Evolutionary conservation across 129 eudicot genomes (phyloP).

Genomic region (Artemisia tridentata): DNA sequence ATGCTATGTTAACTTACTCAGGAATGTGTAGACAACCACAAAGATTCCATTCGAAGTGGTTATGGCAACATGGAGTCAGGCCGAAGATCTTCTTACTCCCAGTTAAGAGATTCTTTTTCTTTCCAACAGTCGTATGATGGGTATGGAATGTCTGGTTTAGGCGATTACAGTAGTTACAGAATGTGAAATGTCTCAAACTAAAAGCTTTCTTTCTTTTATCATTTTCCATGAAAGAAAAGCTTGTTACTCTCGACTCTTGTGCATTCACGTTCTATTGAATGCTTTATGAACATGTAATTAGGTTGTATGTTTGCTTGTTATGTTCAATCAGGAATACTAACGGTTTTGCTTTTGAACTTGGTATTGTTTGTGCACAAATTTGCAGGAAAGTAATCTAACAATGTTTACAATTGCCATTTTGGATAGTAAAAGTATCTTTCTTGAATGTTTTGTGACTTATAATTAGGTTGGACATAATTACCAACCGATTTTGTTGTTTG

Average conservation of each 20-base stretch:
- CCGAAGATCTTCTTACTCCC: not conserved
- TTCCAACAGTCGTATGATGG: not conserved
- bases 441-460: not conserved
- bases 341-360: not conserved
- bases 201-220: not conserved
- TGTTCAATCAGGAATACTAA: not conserved
- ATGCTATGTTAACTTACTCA: not conserved
- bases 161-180: conserved; percentile 8
- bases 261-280: not conserved
- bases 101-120: not conserved
- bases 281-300: not conserved
- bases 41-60: not conserved
- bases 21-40: conserved; percentile 2
- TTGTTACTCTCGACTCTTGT: not conserved
- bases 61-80: not conserved
- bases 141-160: conserved; percentile 5
- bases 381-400: not conserved
- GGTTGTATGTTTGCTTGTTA: not conserved
- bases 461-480: not conserved
- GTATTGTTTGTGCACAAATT: conserved; percentile 2
- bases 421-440: not conserved
- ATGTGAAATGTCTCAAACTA: not conserved
- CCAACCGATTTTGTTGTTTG: too few relatives aligned
- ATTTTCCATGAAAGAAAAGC: not conserved
- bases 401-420: not conserved